phyloP scores from a whole-genome alignment of 2,329 filamentous ascomycete genomes.

The Colletotrichum lupini region DNA sequence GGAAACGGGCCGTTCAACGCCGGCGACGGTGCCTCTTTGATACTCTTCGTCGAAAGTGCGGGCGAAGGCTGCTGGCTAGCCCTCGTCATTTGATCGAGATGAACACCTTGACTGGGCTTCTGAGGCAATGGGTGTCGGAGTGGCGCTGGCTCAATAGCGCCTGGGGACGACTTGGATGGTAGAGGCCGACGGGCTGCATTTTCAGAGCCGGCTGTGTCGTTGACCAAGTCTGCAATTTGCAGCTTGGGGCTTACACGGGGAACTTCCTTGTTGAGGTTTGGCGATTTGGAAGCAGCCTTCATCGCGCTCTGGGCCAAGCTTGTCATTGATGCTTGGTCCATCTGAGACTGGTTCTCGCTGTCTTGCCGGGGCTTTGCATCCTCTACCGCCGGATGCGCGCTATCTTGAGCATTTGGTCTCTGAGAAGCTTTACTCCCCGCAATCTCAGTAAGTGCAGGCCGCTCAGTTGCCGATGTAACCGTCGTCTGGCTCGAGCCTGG shows the following conservation, averaged over 20 bases:
- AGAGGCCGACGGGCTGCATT: constrained; percentile 18
- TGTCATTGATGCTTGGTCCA: not conserved
- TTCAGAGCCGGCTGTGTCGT: not conserved
- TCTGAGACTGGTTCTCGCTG: not conserved
- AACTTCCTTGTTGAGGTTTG: constrained; percentile 1
- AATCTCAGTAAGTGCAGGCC: not conserved
- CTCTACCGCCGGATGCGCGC: no score
- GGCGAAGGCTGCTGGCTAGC: constrained; percentile 12
- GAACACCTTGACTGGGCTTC: not conserved
- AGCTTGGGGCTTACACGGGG: constrained; percentile 13
- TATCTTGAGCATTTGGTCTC: not conserved
- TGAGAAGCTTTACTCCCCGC: not conserved
- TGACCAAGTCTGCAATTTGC: constrained; percentile 22
- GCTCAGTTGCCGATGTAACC: not conserved
- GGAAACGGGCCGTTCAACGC: not conserved
- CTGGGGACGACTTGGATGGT: not conserved
- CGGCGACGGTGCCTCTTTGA: not conserved
- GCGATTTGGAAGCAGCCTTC: constrained; percentile 8
- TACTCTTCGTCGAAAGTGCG: not conserved
- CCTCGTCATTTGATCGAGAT: not conserved
- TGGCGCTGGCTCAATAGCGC: not conserved
- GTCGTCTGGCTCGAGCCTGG: not conserved
- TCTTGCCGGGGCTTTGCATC: not conserved
- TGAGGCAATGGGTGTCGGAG: not conserved
- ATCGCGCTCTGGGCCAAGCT: constrained; percentile 1